Evolutionary conservation across 2,329 filamentous ascomycete species (phyloP), one percentile per base, ranked within the genome.

Genomic region (Fusarium brachygibbosum): DNA sequence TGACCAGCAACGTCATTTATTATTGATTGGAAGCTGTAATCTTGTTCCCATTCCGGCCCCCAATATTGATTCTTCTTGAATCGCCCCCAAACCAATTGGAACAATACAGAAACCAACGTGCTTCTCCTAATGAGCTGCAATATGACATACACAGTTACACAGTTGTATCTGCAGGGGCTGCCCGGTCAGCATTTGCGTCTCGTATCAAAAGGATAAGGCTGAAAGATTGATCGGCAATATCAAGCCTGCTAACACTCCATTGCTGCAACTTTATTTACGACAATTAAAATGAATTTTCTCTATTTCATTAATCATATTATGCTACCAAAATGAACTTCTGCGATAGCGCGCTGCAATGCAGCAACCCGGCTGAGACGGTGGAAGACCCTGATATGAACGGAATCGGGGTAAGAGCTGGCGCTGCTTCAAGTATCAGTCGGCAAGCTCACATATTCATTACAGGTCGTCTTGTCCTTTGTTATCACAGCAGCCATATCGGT

Each of bases 301-400:
- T 35, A 34, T 28, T 28, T 32, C n/a, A 16, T 37, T 35, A 14
- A 41, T 28, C 19, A 13, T 37, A n/a, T 14, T 7, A 46, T 31
- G 12, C 29, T 28, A 14, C 38, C 25, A 56, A n/a, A 10, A 59
- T 59, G 60, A 29, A 34, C 29, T 37, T 65, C 25, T 64, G 60
- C 28, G 41, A 45, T 46, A 54, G 45, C 13, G 53, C 38, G 14
- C n/a, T 59, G 14, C 29, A 37, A 16, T 68, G 53, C 28, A 16
- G 32, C 28, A 17, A 25, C 21, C 34, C 35, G 6, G 49, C 54
- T 9, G 54, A 56, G 31, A 34, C 42, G 14, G 44, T 60, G 35
- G 54, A 61, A 42, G 66, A 69, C 19, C 41, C 66, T 40, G 60
- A 69, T 23, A 69, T 69, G 66, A 52, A 69, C 11, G 66, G 66